phyloP scores from a whole-genome alignment of 2,329 filamentous ascomycete species.

The Tolypocladium cylindrosporum region DNA sequence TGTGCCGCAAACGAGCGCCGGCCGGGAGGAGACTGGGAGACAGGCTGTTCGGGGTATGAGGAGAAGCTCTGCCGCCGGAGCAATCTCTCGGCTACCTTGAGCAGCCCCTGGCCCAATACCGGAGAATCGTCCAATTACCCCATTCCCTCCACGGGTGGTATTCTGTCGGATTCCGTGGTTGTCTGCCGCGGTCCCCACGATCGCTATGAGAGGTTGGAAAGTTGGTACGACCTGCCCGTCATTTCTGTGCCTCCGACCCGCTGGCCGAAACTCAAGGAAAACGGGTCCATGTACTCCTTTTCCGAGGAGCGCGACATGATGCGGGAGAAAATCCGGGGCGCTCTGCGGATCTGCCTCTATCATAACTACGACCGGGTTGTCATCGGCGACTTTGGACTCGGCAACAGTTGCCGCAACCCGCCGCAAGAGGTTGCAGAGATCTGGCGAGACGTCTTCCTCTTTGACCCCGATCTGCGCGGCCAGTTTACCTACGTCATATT shows the following conservation, averaged over 20 bases:
- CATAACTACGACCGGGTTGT: constrained; percentile 47
- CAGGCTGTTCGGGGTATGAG: constrained; percentile 36
- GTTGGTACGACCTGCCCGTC: constrained; percentile 55
- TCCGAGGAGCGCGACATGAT: constrained; percentile 61
- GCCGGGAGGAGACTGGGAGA: constrained; percentile 74
- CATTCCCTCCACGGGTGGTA: constrained; percentile 58
- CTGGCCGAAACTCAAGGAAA: constrained; percentile 62
- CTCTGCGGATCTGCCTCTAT: constrained; percentile 58
- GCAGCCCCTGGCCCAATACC: constrained; percentile 45
- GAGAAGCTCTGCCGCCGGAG: constrained; percentile 67
- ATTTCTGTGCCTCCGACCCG: constrained; percentile 63
- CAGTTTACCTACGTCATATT: constrained; percentile 54
- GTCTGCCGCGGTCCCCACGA: constrained; percentile 64
- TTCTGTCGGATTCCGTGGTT: constrained; percentile 61
- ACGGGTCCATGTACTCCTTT: constrained; percentile 62
- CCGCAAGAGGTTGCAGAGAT: constrained; percentile 54
- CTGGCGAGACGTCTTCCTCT: constrained; percentile 55
- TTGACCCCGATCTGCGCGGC: constrained; percentile 51
- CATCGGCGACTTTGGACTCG: constrained; percentile 55
- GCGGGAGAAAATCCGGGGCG: constrained; percentile 60
- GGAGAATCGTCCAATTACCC: constrained; percentile 51
- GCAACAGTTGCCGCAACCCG: constrained; percentile 54
- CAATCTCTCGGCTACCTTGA: constrained; percentile 60
- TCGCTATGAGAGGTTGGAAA: constrained; percentile 46
- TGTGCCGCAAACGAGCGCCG: constrained; percentile 69